Base-by-base conservation (phyloP, 192 early-diverging fungal genomes). In the Gryganskiella cystojenkinii region DNA sequence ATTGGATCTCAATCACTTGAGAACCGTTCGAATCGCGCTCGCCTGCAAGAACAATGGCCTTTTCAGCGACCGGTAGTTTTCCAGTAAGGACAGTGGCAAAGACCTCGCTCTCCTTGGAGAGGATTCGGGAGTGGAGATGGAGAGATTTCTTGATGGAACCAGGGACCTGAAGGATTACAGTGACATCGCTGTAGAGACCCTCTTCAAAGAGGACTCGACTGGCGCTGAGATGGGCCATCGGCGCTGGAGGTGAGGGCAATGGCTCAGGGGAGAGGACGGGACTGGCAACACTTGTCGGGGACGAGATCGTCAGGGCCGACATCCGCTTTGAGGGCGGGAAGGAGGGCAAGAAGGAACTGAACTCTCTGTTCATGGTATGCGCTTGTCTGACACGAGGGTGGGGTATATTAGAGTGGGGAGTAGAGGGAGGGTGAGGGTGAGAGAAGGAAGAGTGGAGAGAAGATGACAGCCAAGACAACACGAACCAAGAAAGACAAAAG, bases 151-250 rank as follows among this genome's bases (percentile, higher is more conserved):
- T 78, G 33, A 69, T 37, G 17, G 61, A 69, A 11, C 55, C 74
- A 40, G 74, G 74, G 10, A 69, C 67, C 55, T 78, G 65, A 9
- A 78, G 56, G 47, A 61, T 37, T 15, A 78, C 56, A 40, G 61
- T 53, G 31, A 78, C 67, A 53, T 78, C 67, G 49, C 74, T 78
- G 25, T 78, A 78, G 56, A 78, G 74, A n/a, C 74, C 74, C 35
- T 78, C 74, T 42, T 78, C 74, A 31, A 78, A 78, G 0, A 78
- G 49, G 10, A 69, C 67, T 24, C 74, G 74, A 37, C 74, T 78
- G 5, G 74, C 74, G 24, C 74, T 78, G 34, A 78, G 56, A 24
- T 78, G 74, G 3, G 74, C 65, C 74, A 78, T 78, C 13, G 74
- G 74, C 0, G 66, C 56, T 17, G 74, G 73, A 11, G 73, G 66